These are phyloP conservation scores for Scedosporium minutisporum DNA, from an alignment of 2,329 filamentous ascomycete genomes.

Conservation along the genomic window DNA sequence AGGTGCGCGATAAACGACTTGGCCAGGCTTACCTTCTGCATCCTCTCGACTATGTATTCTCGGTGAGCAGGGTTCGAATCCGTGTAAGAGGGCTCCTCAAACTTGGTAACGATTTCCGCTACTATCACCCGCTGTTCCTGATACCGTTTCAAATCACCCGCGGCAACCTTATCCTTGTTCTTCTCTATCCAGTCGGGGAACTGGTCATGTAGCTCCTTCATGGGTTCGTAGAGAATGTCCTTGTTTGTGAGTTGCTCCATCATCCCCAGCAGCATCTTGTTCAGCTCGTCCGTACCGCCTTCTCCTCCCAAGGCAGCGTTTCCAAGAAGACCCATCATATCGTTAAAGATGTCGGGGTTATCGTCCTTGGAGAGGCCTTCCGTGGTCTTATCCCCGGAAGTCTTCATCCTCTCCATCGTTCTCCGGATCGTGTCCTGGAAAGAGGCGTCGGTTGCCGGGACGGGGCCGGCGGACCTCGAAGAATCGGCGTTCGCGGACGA, in stretches of 20 bases:
- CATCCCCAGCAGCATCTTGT: slow-evolving; percentile 92
- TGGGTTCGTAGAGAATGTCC: slow-evolving; percentile 95
- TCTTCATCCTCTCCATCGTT: slow-evolving; percentile 95
- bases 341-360: slow-evolving; percentile 63
- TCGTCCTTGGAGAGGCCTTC: slow-evolving; percentile 30
- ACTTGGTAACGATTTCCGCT: slow-evolving; percentile 76
- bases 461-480: slow-evolving; percentile 17
- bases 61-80: slow-evolving; percentile 75
- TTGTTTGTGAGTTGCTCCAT: slow-evolving; percentile 99
- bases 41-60: slow-evolving; percentile 90
- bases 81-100: slow-evolving; percentile 71
- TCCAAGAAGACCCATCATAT: slow-evolving; percentile 85
- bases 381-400: slow-evolving; percentile 61
- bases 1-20: not conserved
- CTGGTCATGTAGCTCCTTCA: slow-evolving; percentile 93
- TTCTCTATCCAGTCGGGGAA: slow-evolving; percentile 82
- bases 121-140: slow-evolving; percentile 72
- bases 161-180: slow-evolving; percentile 55
- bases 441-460: slow-evolving; percentile 45
- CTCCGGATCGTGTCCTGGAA: slow-evolving; percentile 90
- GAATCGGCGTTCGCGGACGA: slow-evolving; percentile 17
- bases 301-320: slow-evolving; percentile 50
- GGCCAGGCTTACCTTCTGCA: slow-evolving; percentile 71
- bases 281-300: slow-evolving; percentile 69
- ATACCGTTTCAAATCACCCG: slow-evolving; percentile 71